Conservation (phyloP, 306 rosid genomes). For the Vigna angularis region DNA sequence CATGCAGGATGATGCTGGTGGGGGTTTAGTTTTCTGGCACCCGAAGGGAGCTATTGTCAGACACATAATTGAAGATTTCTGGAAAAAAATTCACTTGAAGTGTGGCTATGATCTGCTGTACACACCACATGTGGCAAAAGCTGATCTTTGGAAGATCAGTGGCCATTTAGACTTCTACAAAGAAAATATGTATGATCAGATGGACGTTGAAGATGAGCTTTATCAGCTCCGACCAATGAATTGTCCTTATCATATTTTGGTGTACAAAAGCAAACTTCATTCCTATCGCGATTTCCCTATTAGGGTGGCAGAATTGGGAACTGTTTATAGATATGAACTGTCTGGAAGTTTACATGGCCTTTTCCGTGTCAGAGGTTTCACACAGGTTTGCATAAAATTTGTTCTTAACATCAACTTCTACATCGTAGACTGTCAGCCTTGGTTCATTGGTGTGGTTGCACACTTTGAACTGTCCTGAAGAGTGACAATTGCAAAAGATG, state of each 20-base stretch:
- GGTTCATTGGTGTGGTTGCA: conserved; percentile 28
- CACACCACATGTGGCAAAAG: conserved; percentile 98
- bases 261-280: conserved; percentile 89
- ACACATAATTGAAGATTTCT: conserved; percentile 85
- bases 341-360: conserved; percentile 99
- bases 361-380: conserved; percentile 96
- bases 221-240: conserved; percentile 99
- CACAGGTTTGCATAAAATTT: conserved; percentile 63
- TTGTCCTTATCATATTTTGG: conserved; percentile 94
- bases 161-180: conserved; percentile 94
- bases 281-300: conserved; percentile 93
- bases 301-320: conserved; percentile 93
- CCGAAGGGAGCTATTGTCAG: conserved; percentile 97
- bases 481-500: neutral
- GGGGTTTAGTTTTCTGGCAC: conserved; percentile 99
- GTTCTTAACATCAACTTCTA: conserved; percentile 19
- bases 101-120: conserved; percentile 87
- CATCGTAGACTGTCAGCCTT: neutral
- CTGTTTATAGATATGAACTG: conserved; percentile 92
- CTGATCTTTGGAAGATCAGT: conserved; percentile 97
- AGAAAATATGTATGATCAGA: conserved; percentile 96
- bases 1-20: conserved; percentile 92
- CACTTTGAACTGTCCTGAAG: neutral
- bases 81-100: conserved; percentile 83
- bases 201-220: conserved; percentile 86